These are phyloP conservation scores for Calonectria ilicicola DNA, from an alignment of 2,329 filamentous ascomycete genomes.

Conservation along the genomic window DNA sequence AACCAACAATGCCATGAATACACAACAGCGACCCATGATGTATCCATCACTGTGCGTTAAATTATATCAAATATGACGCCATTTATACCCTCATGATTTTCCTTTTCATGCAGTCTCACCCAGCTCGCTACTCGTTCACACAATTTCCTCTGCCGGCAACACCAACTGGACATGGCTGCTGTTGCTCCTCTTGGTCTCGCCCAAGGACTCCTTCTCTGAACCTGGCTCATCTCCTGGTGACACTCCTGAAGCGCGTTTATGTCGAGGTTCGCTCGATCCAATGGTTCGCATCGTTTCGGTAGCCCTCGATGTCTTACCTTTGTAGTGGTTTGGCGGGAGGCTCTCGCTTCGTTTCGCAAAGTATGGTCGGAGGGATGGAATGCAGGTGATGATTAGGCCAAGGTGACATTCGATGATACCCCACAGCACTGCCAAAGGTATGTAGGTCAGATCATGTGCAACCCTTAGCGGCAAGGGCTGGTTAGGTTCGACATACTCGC, in stretches of 20 bases:
- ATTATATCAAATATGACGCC: neutral
- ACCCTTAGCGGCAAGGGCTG: neutral
- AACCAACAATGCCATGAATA: neutral
- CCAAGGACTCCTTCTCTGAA: neutral
- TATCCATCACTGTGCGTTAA: neutral
- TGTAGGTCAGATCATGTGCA: neutral
- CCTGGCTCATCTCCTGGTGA: neutral
- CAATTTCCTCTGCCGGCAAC: neutral
- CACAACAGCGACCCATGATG: neutral
- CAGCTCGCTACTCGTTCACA: neutral
- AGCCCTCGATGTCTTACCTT: neutral
- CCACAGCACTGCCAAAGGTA: constrained; percentile 2
- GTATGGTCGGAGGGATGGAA: constrained; percentile 10
- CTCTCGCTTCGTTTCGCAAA: neutral
- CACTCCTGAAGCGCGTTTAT: neutral
- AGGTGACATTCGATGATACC: constrained; percentile 13
- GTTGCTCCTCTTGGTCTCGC: neutral
- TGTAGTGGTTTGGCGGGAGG: neutral
- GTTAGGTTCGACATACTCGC: neutral
- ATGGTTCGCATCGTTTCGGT: neutral
- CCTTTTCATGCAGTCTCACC: neutral
- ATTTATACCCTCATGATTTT: neutral
- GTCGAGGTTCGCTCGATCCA: neutral
- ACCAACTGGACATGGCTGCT: neutral
- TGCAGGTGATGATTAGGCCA: constrained; percentile 9